Conservation (phyloP, 2,329 filamentous ascomycete species). For the Hymenoscyphus fructigenus region DNA sequence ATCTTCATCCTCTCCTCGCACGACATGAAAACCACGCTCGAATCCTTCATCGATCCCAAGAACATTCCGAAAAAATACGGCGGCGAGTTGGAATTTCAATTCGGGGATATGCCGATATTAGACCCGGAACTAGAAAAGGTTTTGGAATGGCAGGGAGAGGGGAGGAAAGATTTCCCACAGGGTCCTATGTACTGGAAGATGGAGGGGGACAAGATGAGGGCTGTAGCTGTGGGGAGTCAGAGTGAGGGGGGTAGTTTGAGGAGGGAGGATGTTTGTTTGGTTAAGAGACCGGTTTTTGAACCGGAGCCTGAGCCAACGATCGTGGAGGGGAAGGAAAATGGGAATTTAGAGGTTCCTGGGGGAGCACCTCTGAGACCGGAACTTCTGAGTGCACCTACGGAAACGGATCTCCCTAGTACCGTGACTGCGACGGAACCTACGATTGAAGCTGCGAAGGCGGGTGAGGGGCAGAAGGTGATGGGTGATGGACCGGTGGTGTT, state of each 20-base stretch:
- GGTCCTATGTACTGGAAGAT: constrained; percentile 57
- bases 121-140: constrained; percentile 59
- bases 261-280: constrained; percentile 38
- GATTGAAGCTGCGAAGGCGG: neutral
- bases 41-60: constrained; percentile 74
- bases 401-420: constrained; percentile 8
- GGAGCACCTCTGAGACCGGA: constrained; percentile 6
- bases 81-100: constrained; percentile 79
- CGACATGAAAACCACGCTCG: constrained; percentile 75
- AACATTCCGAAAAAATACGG: constrained; percentile 91
- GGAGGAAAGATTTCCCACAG: constrained; percentile 51
- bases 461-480: neutral
- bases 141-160: constrained; percentile 53
- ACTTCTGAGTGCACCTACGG: constrained; percentile 19
- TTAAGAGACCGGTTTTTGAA: constrained; percentile 19
- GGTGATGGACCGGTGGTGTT: neutral
- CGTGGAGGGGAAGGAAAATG: constrained; percentile 1
- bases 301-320: neutral
- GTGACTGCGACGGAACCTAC: neutral
- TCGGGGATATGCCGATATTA: constrained; percentile 71
- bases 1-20: constrained; percentile 81
- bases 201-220: constrained; percentile 45
- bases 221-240: constrained; percentile 51
- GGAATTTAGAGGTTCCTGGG: constrained; percentile 11
- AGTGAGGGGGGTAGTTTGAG: constrained; percentile 45